These are phyloP conservation scores for Rhizopogon vulgaris DNA, from an alignment of 768 basidiomycete genomes.

Conservation along the genomic window DNA sequence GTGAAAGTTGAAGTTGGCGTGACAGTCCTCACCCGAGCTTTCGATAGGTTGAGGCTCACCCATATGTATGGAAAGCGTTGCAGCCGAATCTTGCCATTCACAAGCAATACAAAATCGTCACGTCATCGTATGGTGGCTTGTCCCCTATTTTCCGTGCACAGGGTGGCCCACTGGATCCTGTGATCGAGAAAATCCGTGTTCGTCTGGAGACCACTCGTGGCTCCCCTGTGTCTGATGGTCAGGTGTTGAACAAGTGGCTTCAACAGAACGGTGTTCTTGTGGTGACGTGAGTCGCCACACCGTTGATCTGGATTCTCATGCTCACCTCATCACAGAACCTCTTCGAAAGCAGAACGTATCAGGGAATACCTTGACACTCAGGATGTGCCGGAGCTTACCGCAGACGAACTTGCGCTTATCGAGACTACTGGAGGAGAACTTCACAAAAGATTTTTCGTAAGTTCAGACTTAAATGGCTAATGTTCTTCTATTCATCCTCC, in stretches of 20 bases:
- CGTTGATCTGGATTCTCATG: neutral
- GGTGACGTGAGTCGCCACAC: constrained; percentile 19
- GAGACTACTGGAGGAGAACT: constrained; percentile 19
- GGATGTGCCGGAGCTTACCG: constrained; percentile 21
- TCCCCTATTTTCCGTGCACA: constrained; percentile 29
- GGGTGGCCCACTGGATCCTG: constrained; percentile 34
- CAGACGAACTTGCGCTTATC: constrained; percentile 18
- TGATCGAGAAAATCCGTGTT: constrained; percentile 28
- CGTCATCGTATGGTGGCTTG: constrained; percentile 35
- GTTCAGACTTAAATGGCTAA: neutral
- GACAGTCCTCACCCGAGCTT: neutral
- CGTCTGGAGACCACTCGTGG: constrained; percentile 22
- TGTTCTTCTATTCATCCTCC: neutral
- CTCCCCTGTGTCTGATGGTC: constrained; percentile 19
- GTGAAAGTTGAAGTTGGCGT: neutral
- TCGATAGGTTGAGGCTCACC: constrained; percentile 46
- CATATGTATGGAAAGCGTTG: constrained; percentile 42
- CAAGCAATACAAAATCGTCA: constrained; percentile 31
- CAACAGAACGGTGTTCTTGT: constrained; percentile 24
- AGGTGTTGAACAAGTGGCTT: constrained; percentile 25
- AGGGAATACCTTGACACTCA: constrained; percentile 27
- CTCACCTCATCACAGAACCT: constrained; percentile 20
- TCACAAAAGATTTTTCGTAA: constrained; percentile 22
- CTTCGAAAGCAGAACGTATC: constrained; percentile 26
- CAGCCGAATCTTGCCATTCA: constrained; percentile 29